Percentiles rank a stretch among this genome's conserved stretches.
These are phyloP conservation scores for Aspergillus fumigatus DNA, from an alignment of 2,329 filamentous ascomycete genomes.

Conservation along the genomic window DNA sequence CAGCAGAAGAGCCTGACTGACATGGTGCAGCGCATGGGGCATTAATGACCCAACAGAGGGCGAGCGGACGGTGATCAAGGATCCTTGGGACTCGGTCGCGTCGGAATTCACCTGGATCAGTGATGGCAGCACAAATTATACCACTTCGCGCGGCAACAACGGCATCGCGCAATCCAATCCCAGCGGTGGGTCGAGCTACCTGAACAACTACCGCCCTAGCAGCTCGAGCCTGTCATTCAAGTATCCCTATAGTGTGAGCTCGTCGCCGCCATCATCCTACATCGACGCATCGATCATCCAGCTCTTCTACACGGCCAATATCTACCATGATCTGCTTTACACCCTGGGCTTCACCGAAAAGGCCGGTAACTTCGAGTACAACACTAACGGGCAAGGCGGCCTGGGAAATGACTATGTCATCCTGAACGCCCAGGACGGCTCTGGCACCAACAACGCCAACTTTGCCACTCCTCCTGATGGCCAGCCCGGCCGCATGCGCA, in stretches of 20 bases:
- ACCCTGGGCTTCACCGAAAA: conserved; percentile 10
- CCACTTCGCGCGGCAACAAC: conserved; percentile 12
- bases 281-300: conserved; percentile 13
- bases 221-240: conserved; percentile 5
- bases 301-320: conserved; percentile 16
- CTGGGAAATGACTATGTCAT: conserved; percentile 11
- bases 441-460: conserved; percentile 12
- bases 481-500: conserved; percentile 12
- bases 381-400: conserved; percentile 10
- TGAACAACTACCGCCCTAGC: conserved; percentile 8
- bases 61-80: conserved; percentile 2
- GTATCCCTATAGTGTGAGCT: conserved; percentile 7
- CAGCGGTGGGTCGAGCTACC: conserved; percentile 2
- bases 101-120: conserved; percentile 13
- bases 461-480: conserved; percentile 13
- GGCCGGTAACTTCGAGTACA: conserved; percentile 14
- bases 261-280: conserved; percentile 6
- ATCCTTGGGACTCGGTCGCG: conserved; percentile 10
- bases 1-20: not conserved
- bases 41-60: conserved; percentile 12
- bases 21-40: conserved; percentile 8
- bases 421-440: conserved; percentile 15
- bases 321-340: conserved; percentile 15
- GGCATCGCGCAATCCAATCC: conserved; percentile 13
- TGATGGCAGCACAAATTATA: conserved; percentile 9